These are phyloP conservation scores for Boletus rubropictus DNA, from an alignment of 768 basidiomycete species.

Conservation along the genomic window DNA sequence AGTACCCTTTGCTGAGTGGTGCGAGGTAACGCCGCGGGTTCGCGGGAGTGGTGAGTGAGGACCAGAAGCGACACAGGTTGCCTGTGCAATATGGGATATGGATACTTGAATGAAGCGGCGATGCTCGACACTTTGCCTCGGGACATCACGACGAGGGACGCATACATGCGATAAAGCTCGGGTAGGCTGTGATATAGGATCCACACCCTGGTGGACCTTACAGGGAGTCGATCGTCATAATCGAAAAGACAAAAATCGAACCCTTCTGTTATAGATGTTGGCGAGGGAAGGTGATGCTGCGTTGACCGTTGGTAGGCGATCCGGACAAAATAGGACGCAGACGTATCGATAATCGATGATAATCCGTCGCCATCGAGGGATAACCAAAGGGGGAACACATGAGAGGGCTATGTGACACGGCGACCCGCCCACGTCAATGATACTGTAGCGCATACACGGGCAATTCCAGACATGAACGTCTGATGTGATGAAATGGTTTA, in stretches of 20 bases:
- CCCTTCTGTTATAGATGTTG: neutral
- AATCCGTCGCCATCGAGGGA: neutral
- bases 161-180: neutral
- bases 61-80: neutral
- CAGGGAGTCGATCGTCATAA: neutral
- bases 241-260: neutral
- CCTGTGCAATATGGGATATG: neutral
- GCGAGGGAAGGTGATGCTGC: neutral
- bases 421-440: neutral
- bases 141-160: neutral
- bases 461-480: neutral
- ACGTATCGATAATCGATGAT: neutral
- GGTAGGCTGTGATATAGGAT: neutral
- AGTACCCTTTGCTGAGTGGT: neutral
- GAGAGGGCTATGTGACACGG: neutral
- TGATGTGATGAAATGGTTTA: neutral
- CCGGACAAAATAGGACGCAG: neutral
- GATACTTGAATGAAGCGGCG: neutral
- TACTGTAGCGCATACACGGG: neutral
- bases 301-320: neutral
- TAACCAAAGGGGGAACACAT: neutral
- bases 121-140: neutral
- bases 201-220: neutral
- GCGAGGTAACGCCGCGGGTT: slow-evolving; percentile 1
- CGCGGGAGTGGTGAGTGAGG: neutral